Evolutionary conservation across 768 basidiomycete genomes (phyloP), one percentile per base, ranked within the genome.

Genomic region (Tremella fuciformis): DNA sequence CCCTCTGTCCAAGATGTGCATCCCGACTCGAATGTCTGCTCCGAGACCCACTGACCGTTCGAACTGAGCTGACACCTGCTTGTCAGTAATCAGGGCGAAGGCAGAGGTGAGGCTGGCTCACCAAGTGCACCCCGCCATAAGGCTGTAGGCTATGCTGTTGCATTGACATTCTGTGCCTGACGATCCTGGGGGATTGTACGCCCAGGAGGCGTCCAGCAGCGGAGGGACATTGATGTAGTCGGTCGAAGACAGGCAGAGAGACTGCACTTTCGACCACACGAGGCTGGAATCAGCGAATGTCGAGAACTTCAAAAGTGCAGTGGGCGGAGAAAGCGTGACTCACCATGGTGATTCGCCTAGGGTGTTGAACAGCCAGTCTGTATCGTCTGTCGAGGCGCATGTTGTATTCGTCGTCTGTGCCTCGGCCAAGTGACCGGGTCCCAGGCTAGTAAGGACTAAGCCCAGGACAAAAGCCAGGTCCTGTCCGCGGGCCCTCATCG

Each of bases 341-440:
- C 40, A 73, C 71, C 71, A 73, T 19, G 71, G 71, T 13, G 71
- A 73, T 42, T 70, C 69, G 11, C 54, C 61, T 9, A 50, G 54
- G 1, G 55, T 18, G 44, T 70, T 68, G 63, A 73, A 73, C 26
- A 73, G 50, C 61, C 63, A 70, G 16, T 60, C 51, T n/a, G 34
- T 70, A 3, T 55, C 57, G 3, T 55, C 39, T 38, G 49, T 65
- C 8, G 25, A 57, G 0, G 18, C 11, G 48, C 71, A 73, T 0
- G 60, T 66, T 1, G 64, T 57, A 50, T 68, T 70, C 1, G 64
- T 68, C n/a, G 53, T 62, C 54, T 73, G 71, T 0, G 58, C 58
- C 16, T 46, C 22, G 42, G 16, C 22, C 11, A 34, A 11, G 11
- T 34, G 29, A 34, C 29, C 29, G 6, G 29, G 29, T 34, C 29